Base-by-base conservation (phyloP, 768 basidiomycete genomes). In the Leucosporidium creatinivorum region DNA sequence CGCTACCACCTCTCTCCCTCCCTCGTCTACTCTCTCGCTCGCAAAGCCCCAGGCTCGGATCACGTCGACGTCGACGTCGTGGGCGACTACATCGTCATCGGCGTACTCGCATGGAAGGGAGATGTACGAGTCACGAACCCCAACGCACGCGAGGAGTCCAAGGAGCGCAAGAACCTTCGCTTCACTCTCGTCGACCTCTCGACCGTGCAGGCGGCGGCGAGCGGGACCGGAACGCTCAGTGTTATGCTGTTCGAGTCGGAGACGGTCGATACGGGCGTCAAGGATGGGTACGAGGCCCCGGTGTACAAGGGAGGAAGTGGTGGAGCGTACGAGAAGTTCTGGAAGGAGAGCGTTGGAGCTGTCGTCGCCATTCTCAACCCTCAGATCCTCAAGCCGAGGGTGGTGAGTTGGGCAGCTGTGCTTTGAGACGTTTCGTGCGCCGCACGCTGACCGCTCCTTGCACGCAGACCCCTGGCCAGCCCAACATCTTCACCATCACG, bases 71-170 rank as follows among this genome's bases (percentile, higher is more conserved):
- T 99, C 1, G 93, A 94, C 15, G 87, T 97, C 2, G 84, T 85
- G 9, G 89, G 89, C 3, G 96, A 98, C 77, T 98, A 91, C 89
- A 84, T 97, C 51, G 93, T 93, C 9, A 90, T 99, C 57, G 94
- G 91, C 3, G 93, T 98, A 7, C 86, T 99, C 19, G 94, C 93
- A 3, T 91, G 94, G 77, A 85, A 92, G 26, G 87, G 91, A 4
- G 87, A 86, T 10, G 81, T 93, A 75, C 86, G 84, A 70, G 69
- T 68, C 62, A 12, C 66, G n/a, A 62, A 66, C 33, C 62, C 69
- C 39, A 65, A 67, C 25, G 62, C 66, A 2, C 65, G 60, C 21
- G 44, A 67, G 68, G 47, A 73, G 76, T 79, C 54, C 76, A 76
- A 52, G 81, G 81, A 51, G 73, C 69, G 15, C 77, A 79, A 49